These are phyloP conservation scores for Erythrobasidium yunnanense DNA, from an alignment of 768 basidiomycete species.

Conservation along the genomic window DNA sequence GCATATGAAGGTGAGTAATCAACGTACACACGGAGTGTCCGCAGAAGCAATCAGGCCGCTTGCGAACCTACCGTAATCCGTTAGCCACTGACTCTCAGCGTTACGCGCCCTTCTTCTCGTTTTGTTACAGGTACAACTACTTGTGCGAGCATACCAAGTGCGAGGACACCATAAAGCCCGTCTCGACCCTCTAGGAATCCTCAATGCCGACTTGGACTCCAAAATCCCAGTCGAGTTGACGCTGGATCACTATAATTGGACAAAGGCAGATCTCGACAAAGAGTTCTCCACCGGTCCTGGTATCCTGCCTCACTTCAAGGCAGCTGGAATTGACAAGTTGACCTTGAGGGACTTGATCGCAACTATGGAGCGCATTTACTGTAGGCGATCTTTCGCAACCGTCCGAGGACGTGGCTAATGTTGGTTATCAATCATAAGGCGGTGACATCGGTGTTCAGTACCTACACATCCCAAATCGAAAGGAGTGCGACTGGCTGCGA, in stretches of 20 bases:
- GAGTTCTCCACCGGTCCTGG: slow-evolving; percentile 90
- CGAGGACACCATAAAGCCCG: slow-evolving; percentile 94
- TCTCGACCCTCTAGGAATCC: slow-evolving; percentile 87
- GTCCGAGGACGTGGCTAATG: not conserved
- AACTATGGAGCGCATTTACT: slow-evolving; percentile 82
- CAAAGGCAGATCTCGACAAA: slow-evolving; percentile 84
- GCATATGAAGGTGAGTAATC: slow-evolving; percentile 70
- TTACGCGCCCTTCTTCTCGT: no score
- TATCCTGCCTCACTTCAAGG: slow-evolving; percentile 89
- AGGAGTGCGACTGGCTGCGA: slow-evolving; percentile 98
- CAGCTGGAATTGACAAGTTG: slow-evolving; percentile 74
- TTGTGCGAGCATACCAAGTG: slow-evolving; percentile 97
- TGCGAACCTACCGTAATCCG: no score
- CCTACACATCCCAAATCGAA: slow-evolving; percentile 92
- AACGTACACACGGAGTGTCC: no score
- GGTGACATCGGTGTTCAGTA: slow-evolving; percentile 83
- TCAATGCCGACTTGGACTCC: slow-evolving; percentile 72
- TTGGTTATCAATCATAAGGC: slow-evolving; percentile 46
- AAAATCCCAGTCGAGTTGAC: slow-evolving; percentile 77
- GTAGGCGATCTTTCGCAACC: slow-evolving; percentile 46
- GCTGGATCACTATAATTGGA: slow-evolving; percentile 87
- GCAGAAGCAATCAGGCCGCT: not conserved
- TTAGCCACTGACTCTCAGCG: no score
- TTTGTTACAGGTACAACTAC: slow-evolving; percentile 85
- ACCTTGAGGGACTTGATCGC: slow-evolving; percentile 81